Base-by-base conservation (phyloP, 2,329 filamentous ascomycete species). In the Lasiodiplodia citricola region DNA sequence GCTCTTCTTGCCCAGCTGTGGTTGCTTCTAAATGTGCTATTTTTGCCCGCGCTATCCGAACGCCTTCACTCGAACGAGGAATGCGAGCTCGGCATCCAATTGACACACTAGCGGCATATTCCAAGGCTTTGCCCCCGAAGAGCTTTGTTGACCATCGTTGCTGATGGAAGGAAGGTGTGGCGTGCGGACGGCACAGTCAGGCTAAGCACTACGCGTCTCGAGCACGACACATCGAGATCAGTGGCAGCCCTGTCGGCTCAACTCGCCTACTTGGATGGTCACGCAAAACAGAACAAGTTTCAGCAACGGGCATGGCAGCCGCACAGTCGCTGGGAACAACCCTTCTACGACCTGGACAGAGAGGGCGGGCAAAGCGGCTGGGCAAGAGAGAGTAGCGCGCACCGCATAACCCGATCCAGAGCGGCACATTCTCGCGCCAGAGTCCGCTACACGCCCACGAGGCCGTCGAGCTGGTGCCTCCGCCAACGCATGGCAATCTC, bases 201-300 rank as follows among this genome's bases (percentile, higher is more conserved):
- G 51, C 28, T 47, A 37, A 47, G 44, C 60, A 52, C 60, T 50
- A 18, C 28, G 60, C 57, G 57, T 62, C 57, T 62, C 47, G 23
- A 31, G 14, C 25, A 37, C 28, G 60, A 28, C 60, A 35, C 31
- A n/a, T 64, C n/a, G 18, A 52, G 60, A 51, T 37, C 28, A 37
- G 16, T 35, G 35, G 31, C 58, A 28, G n/a, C 41, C 44, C 23
- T 25, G 57, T 63, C 47, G 60, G 60, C 44, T 25, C 38, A 35
- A 31, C 60, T 47, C 41, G 25, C 44, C 60, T 25, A 18, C 16
- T 44, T 63, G 21, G 41, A 63, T 37, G 31, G 31, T 50, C 37
- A 50, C 28, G 31, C 60, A 64, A 64, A 64, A 64, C 60, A 64
- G 60, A 64, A 64, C 47, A 64, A 64, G 60, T 64, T 64, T 64